Base-by-base conservation (phyloP, 140 eudicot species). In the Artemisia princeps region DNA sequence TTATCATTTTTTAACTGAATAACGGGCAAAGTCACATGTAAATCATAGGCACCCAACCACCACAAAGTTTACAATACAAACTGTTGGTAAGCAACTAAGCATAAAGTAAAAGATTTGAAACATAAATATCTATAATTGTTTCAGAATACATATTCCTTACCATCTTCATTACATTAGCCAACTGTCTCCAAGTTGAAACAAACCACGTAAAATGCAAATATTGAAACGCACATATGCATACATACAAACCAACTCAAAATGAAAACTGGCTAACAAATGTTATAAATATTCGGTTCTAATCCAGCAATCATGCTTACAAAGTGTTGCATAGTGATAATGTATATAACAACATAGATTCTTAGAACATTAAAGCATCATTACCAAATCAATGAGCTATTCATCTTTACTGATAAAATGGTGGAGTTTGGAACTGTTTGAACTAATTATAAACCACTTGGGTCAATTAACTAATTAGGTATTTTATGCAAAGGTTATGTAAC, bases 21-120 rank as follows among this genome's bases (percentile, higher is more conserved):
- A 46, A 12, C n/a, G 50, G 65, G 68, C 11, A 51, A 52, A 50
- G 54, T 46, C 60, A 48, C 56, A 59, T 53, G 53, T 55, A 52
- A 11, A 37, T 42, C 28, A 19, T 19, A 57, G 61, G 60, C 46
- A 76, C 3, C 7, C 54, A 70, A 24, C 62, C 65, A 28, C 42
- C 62, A 40, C 10, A 55, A 44, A 40, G 48, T 58, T 40, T 12
- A 72, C 46, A 48, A 42, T 23, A 60, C 6, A 65, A 51, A 65
- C 60, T 22, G 33, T 15, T 64, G 69, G 59, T 55, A 50, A 23
- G 28, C 26, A 45, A 63, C 42, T 19, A 19, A 56, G 30, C 44
- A 37, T 37, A 37, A 37, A 37, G 44, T 37, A 37, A 17, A 2
- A 56, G 40, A 12, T 56, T 22, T 17, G 30, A 17, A 22, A 56